phyloP scores from a whole-genome alignment of 2,329 filamentous ascomycete species.

The Scytalidium sp. region DNA sequence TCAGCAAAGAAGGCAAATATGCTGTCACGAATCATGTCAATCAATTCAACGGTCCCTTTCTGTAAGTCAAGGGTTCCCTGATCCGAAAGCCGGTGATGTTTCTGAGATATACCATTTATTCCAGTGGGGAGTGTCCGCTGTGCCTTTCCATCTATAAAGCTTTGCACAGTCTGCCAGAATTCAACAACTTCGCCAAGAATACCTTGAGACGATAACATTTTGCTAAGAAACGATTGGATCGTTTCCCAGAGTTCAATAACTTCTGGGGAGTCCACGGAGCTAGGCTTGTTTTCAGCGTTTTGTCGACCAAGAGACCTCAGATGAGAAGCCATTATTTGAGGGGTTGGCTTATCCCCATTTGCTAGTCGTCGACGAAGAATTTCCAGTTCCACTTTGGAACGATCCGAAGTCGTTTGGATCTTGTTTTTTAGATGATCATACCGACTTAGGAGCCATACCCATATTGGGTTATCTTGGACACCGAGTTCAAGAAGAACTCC shows the following conservation, averaged over 20 bases:
- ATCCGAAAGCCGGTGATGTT: slow-evolving; percentile 75
- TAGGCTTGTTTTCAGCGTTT: slow-evolving; percentile 55
- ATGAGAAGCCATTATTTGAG: slow-evolving; percentile 69
- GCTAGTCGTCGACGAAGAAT: slow-evolving; percentile 80
- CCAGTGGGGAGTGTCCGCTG: slow-evolving; percentile 77
- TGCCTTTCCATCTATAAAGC: slow-evolving; percentile 83
- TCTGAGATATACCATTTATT: slow-evolving; percentile 75
- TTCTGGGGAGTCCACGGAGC: slow-evolving; percentile 72
- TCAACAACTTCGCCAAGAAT: slow-evolving; percentile 86
- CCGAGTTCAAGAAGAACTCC: slow-evolving; percentile 86
- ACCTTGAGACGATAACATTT: slow-evolving; percentile 74
- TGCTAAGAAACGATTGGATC: slow-evolving; percentile 69
- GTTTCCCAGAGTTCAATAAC: slow-evolving; percentile 93
- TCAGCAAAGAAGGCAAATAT: slow-evolving; percentile 82
- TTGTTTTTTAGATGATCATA: slow-evolving; percentile 88
- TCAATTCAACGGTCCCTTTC: slow-evolving; percentile 76
- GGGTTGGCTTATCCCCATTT: slow-evolving; percentile 66
- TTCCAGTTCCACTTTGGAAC: slow-evolving; percentile 90
- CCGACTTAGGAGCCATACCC: slow-evolving; percentile 88
- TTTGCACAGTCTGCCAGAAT: slow-evolving; percentile 90
- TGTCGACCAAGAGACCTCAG: slow-evolving; percentile 71
- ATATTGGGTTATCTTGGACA: slow-evolving; percentile 93
- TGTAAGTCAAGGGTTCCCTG: slow-evolving; percentile 70
- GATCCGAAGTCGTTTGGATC: slow-evolving; percentile 75
- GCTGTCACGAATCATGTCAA: slow-evolving; percentile 77